Conservation (phyloP, 2,329 filamentous ascomycete genomes). For the Lecanicillium sp. region DNA sequence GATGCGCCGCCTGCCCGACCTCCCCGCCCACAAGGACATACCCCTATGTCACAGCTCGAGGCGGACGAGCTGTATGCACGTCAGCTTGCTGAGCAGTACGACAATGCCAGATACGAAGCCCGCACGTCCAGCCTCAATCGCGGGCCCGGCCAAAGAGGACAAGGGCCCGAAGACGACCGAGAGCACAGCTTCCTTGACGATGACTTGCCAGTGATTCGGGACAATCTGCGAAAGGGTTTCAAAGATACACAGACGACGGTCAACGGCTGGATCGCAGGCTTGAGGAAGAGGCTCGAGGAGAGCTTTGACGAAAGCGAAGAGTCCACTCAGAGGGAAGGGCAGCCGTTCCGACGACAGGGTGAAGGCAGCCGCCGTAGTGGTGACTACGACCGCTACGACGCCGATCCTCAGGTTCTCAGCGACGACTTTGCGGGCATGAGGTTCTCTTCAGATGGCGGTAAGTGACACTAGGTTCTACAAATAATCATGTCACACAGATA, state of each 20-base stretch:
- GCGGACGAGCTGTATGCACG: constrained; percentile 88
- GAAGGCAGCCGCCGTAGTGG: constrained; percentile 65
- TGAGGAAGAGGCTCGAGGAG: constrained; percentile 92
- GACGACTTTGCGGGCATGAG: constrained; percentile 79
- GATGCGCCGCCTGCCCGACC: constrained; percentile 65
- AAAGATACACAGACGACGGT: constrained; percentile 88
- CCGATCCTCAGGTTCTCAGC: constrained; percentile 80
- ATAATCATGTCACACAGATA: background rate
- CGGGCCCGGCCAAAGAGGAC: constrained; percentile 27
- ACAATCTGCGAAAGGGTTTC: constrained; percentile 92
- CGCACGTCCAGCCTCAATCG: constrained; percentile 40
- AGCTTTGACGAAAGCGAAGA: constrained; percentile 67
- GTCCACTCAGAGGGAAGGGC: constrained; percentile 18
- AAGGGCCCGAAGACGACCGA: constrained; percentile 46
- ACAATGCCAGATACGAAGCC: constrained; percentile 51
- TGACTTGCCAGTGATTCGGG: constrained; percentile 84
- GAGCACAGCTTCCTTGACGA: constrained; percentile 94
- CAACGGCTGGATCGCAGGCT: constrained; percentile 82
- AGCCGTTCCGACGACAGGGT: constrained; percentile 42
- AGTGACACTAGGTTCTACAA: constrained; percentile 20
- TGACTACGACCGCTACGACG: constrained; percentile 89
- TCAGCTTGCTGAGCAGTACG: constrained; percentile 87
- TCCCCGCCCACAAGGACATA: constrained; percentile 60
- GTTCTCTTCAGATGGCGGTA: constrained; percentile 55
- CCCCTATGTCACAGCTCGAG: constrained; percentile 72